A percentile compares a stretch with the other conserved stretches of the same genome.
These are phyloP conservation scores for Tuber borchii DNA, from an alignment of 495 filamentous ascomycete species.

Conservation along the genomic window DNA sequence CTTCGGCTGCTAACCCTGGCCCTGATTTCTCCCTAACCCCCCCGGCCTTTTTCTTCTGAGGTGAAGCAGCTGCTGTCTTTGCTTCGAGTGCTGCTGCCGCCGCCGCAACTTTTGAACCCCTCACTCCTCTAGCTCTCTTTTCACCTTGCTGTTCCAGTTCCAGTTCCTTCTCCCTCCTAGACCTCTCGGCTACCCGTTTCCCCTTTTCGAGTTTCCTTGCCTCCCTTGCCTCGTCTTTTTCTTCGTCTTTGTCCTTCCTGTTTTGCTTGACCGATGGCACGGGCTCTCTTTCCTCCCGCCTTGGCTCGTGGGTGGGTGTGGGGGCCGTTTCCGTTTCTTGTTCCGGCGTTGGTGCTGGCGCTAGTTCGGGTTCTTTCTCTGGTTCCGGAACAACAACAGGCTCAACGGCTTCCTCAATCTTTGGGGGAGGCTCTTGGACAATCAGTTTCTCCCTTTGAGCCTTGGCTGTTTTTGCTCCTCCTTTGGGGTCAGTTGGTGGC, in stretches of 20 bases:
- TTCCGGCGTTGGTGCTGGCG: conserved; percentile 15
- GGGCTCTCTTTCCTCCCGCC: conserved; percentile 7
- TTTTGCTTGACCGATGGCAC: conserved; percentile 1
- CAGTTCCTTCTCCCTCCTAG: conserved; percentile 9
- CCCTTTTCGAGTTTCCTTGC: not conserved
- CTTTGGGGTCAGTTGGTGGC: not conserved
- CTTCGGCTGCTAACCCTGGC: conserved; percentile 8
- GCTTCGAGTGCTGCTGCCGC: conserved; percentile 24
- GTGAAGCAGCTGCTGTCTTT: conserved; percentile 2
- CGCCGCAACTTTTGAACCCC: conserved; percentile 27
- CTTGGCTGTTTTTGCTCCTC: not conserved
- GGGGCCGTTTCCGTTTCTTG: conserved; percentile 10
- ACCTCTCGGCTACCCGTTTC: not conserved
- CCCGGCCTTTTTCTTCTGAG: not conserved
- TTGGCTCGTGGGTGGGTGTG: conserved; percentile 7
- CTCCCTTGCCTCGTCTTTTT: conserved; percentile 9
- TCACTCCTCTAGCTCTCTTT: not conserved
- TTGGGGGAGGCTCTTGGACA: not conserved
- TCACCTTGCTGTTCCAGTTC: conserved; percentile 1
- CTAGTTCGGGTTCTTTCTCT: conserved; percentile 2
- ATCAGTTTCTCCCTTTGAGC: not conserved
- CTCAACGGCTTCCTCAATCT: not conserved
- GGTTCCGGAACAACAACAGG: conserved; percentile 5
- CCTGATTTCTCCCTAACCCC: conserved; percentile 14
- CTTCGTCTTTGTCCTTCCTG: conserved; percentile 1